Percentiles rank a stretch among this genome's conserved stretches.
Conservation (phyloP, 2,329 filamentous ascomycete genomes). For the Diplocarpon rosae region DNA sequence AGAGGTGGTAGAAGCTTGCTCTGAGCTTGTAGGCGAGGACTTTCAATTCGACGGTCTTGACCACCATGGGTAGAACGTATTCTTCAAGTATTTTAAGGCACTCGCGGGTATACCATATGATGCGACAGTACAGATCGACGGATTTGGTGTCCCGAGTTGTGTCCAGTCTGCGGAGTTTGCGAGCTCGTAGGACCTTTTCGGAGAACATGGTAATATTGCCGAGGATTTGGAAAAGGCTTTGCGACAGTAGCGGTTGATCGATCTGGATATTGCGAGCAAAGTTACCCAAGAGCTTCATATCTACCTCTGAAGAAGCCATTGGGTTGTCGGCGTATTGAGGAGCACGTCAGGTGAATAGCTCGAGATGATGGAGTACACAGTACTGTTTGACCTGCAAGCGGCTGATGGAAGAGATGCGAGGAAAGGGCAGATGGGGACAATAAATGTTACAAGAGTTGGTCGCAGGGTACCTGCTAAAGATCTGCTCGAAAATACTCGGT, state of each 20-base stretch:
- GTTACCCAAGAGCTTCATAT: constrained; percentile 91
- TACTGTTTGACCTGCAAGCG: too few relatives aligned
- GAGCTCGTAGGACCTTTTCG: constrained; percentile 69
- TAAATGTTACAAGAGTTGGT: too few relatives aligned
- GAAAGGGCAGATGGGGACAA: too few relatives aligned
- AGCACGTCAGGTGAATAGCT: too few relatives aligned
- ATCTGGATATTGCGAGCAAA: constrained; percentile 71
- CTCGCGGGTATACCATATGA: constrained; percentile 90
- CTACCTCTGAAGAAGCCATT: constrained; percentile 95
- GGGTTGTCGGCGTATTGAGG: background rate
- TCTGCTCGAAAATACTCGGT: too few relatives aligned
- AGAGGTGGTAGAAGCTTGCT: constrained; percentile 93
- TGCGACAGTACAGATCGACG: constrained; percentile 76
- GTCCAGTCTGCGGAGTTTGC: constrained; percentile 75
- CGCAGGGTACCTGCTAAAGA: too few relatives aligned
- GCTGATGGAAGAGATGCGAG: too few relatives aligned
- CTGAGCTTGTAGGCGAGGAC: constrained; percentile 85
- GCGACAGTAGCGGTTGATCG: constrained; percentile 68
- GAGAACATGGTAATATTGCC: constrained; percentile 84
- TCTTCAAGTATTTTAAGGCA: constrained; percentile 78
- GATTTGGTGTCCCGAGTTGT: constrained; percentile 67
- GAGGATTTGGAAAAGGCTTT: constrained; percentile 80
- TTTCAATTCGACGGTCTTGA: constrained; percentile 68
- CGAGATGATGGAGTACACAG: too few relatives aligned
- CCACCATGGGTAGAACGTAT: constrained; percentile 78